Evolutionary conservation across 495 filamentous ascomycete species (phyloP).

Genomic region (Cladorrhinum samala): DNA sequence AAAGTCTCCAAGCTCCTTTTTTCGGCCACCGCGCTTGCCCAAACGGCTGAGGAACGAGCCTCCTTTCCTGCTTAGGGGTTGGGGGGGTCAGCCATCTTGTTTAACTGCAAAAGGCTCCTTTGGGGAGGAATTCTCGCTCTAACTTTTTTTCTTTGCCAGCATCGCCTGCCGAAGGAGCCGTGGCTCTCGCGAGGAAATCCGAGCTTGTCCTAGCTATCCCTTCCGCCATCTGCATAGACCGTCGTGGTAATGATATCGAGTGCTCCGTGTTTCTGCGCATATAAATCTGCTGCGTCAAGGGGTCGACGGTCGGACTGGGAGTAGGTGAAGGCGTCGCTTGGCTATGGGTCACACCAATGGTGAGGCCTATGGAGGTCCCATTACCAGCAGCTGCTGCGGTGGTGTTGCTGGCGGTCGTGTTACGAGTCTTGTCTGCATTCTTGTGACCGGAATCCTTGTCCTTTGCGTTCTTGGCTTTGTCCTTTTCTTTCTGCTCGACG

Average conservation of each 20-base stretch:
- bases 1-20: slow-evolving; percentile 49
- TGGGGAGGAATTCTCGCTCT: slow-evolving; percentile 20
- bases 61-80: slow-evolving; percentile 56
- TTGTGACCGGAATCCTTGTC: slow-evolving; percentile 10
- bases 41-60: slow-evolving; percentile 84
- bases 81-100: slow-evolving; percentile 4
- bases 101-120: not conserved
- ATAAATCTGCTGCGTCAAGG: slow-evolving; percentile 61
- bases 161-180: slow-evolving; percentile 29
- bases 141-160: slow-evolving; percentile 63
- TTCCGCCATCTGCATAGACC: slow-evolving; percentile 38
- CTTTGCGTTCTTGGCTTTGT: slow-evolving; percentile 10
- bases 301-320: slow-evolving; percentile 34
- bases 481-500: slow-evolving; percentile 6
- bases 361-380: slow-evolving; percentile 6
- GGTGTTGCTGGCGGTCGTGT: not conserved
- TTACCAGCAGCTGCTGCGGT: slow-evolving; percentile 6
- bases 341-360: not conserved
- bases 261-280: slow-evolving; percentile 74
- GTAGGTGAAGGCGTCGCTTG: not conserved
- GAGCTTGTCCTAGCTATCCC: slow-evolving; percentile 34
- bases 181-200: slow-evolving; percentile 26
- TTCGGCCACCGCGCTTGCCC: slow-evolving; percentile 71
- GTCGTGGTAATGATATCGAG: slow-evolving; percentile 54
- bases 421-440: slow-evolving; percentile 16